Evolutionary conservation across 2,329 filamentous ascomycete genomes (phyloP).

Genomic region (Diaporthe batatas): DNA sequence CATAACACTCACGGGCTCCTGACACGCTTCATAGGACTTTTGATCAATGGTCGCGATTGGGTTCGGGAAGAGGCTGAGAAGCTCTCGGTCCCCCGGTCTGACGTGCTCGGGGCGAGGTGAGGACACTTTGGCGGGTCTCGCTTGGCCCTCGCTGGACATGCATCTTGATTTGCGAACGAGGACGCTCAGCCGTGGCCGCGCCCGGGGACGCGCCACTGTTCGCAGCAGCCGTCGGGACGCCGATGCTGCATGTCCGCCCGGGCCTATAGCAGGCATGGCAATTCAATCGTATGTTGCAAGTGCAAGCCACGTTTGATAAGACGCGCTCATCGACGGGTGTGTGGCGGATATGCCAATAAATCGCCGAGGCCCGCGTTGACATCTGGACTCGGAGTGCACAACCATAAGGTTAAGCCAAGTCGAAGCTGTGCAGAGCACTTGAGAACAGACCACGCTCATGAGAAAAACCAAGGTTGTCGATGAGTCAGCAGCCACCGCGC

Average conservation of each 20-base stretch:
- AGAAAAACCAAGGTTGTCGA: no score
- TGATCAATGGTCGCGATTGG: not conserved
- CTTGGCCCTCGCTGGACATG: not conserved
- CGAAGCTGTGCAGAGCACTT: no score
- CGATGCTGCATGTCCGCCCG: not conserved
- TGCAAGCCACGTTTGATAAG: not conserved
- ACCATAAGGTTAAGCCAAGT: no score
- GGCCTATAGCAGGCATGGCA: not conserved
- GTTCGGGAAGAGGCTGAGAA: not conserved
- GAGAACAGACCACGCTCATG: no score
- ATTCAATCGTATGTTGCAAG: not conserved
- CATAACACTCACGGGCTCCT: not conserved
- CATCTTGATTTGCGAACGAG: not conserved
- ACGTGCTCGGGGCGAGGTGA: not conserved
- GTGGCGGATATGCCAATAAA: no score
- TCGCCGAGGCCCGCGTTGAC: no score
- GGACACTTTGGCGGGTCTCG: not conserved
- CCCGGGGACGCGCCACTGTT: not conserved
- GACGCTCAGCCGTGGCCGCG: not conserved
- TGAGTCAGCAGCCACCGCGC: no score
- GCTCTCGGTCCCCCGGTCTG: accelerated
- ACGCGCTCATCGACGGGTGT: no score
- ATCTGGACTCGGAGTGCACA: no score
- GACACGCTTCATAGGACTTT: not conserved
- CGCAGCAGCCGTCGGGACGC: not conserved